phyloP scores from a whole-genome alignment of 2,329 filamentous ascomycete species.

The Fusarium lyarnte region DNA sequence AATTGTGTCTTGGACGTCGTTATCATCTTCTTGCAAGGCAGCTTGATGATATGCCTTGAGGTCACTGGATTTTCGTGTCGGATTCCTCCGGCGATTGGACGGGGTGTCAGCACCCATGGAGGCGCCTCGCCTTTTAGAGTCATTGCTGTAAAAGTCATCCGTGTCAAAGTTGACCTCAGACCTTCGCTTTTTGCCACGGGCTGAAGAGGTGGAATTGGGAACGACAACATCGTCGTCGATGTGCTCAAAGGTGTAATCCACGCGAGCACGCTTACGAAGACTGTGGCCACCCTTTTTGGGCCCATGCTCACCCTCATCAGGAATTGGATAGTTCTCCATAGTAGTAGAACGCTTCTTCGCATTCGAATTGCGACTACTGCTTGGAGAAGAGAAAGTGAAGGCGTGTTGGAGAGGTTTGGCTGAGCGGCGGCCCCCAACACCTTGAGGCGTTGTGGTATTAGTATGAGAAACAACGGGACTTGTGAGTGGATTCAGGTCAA shows the following conservation, averaged over 20 bases:
- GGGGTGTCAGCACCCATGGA: slow-evolving; percentile 50
- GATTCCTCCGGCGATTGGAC: slow-evolving; percentile 52
- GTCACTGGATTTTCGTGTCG: slow-evolving; percentile 52
- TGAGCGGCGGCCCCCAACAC: slow-evolving; percentile 44
- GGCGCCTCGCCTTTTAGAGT: slow-evolving; percentile 50
- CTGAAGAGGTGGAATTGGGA: slow-evolving; percentile 48
- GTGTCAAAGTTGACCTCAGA: slow-evolving; percentile 48
- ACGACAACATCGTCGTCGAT: slow-evolving; percentile 58
- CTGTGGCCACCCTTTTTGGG: slow-evolving; percentile 68
- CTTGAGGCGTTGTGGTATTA: slow-evolving; percentile 48
- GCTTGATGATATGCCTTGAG: slow-evolving; percentile 45
- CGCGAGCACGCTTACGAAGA: slow-evolving; percentile 63
- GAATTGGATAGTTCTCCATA: slow-evolving; percentile 52
- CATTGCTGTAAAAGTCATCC: slow-evolving; percentile 45
- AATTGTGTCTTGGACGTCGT: slow-evolving; percentile 66
- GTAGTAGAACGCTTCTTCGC: slow-evolving; percentile 56
- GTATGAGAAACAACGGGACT: slow-evolving; percentile 48
- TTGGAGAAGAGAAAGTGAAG: slow-evolving; percentile 51
- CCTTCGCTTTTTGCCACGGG: slow-evolving; percentile 51
- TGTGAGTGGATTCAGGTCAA: slow-evolving; percentile 45
- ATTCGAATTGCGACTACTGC: slow-evolving; percentile 42
- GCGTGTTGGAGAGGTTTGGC: slow-evolving; percentile 50
- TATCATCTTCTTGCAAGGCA: slow-evolving; percentile 51
- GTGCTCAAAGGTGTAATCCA: slow-evolving; percentile 67
- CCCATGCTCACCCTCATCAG: slow-evolving; percentile 58